These are phyloP conservation scores for Berkeleyomyces basicola DNA, from an alignment of 2,329 filamentous ascomycete genomes.

Conservation along the genomic window DNA sequence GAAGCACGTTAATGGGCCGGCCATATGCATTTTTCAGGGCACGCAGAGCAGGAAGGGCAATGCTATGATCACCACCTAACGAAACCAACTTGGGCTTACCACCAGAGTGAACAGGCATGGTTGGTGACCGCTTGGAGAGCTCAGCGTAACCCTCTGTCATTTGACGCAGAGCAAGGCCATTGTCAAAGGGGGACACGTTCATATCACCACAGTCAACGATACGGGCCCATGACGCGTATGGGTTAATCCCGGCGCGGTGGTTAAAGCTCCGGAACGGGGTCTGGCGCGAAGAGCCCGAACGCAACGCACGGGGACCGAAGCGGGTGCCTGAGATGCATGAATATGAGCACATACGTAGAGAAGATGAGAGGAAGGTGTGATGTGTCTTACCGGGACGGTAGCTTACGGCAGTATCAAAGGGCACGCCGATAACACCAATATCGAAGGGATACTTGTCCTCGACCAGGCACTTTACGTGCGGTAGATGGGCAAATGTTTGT, in stretches of 20 bases:
- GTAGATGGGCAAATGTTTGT: conserved; percentile 55
- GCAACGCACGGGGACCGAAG: conserved; percentile 77
- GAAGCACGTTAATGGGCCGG: conserved; percentile 48
- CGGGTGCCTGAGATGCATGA: conserved; percentile 38
- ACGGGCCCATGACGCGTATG: conserved; percentile 61
- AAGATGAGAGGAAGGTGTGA: neutral
- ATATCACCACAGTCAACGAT: conserved; percentile 86
- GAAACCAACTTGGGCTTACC: conserved; percentile 43
- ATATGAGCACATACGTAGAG: neutral
- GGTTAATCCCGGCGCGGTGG: conserved; percentile 65
- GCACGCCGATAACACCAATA: conserved; percentile 55
- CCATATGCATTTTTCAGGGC: conserved; percentile 47
- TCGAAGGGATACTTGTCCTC: conserved; percentile 47
- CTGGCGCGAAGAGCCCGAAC: conserved; percentile 67
- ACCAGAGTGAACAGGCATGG: conserved; percentile 16
- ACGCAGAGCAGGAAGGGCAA: conserved; percentile 52
- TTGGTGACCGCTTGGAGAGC: conserved; percentile 32
- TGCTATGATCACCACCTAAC: conserved; percentile 56
- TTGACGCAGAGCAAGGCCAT: conserved; percentile 60
- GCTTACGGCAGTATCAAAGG: conserved; percentile 57
- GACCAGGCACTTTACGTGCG: conserved; percentile 52
- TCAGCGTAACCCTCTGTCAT: conserved; percentile 70
- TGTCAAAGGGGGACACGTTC: conserved; percentile 74
- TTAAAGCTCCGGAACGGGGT: conserved; percentile 66
- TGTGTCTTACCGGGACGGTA: conserved; percentile 43